These are phyloP conservation scores for Asterionellopsis glacialis DNA, from an alignment of 108 stramenopile genomes.

Conservation along the genomic window DNA sequence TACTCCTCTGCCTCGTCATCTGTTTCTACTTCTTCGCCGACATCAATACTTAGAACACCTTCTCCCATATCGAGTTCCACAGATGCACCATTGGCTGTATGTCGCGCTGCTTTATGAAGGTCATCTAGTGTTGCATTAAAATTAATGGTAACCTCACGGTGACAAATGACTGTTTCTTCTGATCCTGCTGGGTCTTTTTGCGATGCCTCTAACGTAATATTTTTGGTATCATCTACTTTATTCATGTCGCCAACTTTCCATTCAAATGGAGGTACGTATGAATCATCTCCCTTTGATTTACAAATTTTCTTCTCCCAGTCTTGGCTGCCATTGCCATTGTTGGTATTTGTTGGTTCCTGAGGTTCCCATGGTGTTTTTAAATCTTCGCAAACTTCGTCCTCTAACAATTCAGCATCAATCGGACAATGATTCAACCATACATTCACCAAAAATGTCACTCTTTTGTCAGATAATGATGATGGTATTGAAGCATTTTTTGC, in stretches of 20 bases:
- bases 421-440: conserved; percentile 90
- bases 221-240: conserved; percentile 26
- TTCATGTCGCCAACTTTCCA: conserved; percentile 35
- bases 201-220: conserved; percentile 1
- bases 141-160: conserved; percentile 45
- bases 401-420: conserved; percentile 72
- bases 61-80: conserved; percentile 34
- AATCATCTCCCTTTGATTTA: conserved; percentile 34
- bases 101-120: conserved; percentile 36
- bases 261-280: conserved; percentile 28
- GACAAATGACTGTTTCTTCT: conserved; percentile 71
- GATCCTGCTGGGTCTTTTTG: conserved; percentile 66
- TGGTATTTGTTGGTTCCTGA: conserved; percentile 14
- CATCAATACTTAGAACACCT: conserved; percentile 40
- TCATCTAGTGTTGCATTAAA: conserved; percentile 65
- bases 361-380: no score
- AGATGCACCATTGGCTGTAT: conserved; percentile 21
- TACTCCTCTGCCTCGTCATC: conserved; percentile 42
- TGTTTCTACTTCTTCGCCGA: conserved; percentile 37
- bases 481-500: no score
- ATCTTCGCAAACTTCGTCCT: conserved; percentile 55
- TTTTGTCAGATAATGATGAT: conserved; percentile 9
- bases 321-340: neutral
- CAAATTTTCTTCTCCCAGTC: conserved; percentile 8
- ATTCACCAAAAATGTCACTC: conserved; percentile 87